Conservation (phyloP, 2,329 filamentous ascomycete species). For the Didymella keratinophila region DNA sequence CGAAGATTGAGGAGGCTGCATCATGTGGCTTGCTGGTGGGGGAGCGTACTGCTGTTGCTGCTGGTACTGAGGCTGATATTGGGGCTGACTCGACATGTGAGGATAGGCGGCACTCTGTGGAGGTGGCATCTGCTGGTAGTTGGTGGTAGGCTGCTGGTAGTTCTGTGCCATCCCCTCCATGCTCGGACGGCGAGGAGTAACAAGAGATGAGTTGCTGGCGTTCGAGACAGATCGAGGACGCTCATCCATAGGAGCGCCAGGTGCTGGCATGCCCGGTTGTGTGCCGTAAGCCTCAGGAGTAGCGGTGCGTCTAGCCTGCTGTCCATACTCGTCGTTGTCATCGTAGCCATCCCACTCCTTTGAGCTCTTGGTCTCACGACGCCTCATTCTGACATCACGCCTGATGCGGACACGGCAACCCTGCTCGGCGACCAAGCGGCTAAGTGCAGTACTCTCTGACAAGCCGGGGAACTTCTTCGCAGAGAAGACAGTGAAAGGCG, state of each 20-base stretch:
- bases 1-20: slow-evolving; percentile 49
- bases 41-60: slow-evolving; percentile 44
- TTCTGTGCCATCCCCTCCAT: slow-evolving; percentile 55
- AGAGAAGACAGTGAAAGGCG: slow-evolving; percentile 87
- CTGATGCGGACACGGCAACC: slow-evolving; percentile 95
- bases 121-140: slow-evolving; percentile 51
- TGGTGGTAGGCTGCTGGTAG: slow-evolving; percentile 47
- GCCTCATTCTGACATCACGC: slow-evolving; percentile 90
- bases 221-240: slow-evolving; percentile 69
- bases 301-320: slow-evolving; percentile 58
- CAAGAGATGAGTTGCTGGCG: slow-evolving; percentile 56
- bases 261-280: slow-evolving; percentile 41
- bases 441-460: slow-evolving; percentile 86
- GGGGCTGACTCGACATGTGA: slow-evolving; percentile 50
- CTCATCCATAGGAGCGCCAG: slow-evolving; percentile 42
- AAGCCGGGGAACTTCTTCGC: slow-evolving; percentile 98
- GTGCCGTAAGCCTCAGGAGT: slow-evolving; percentile 60
- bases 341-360: slow-evolving; percentile 73
- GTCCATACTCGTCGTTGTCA: slow-evolving; percentile 59
- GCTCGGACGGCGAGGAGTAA: slow-evolving; percentile 54
- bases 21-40: slow-evolving; percentile 43
- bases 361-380: slow-evolving; percentile 74
- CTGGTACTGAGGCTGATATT: slow-evolving; percentile 46
- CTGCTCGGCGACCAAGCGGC: slow-evolving; percentile 92
- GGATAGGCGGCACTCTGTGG: slow-evolving; percentile 52